These are phyloP conservation scores for Delitschia confertaspora DNA, from an alignment of 495 filamentous ascomycete species.

Conservation along the genomic window DNA sequence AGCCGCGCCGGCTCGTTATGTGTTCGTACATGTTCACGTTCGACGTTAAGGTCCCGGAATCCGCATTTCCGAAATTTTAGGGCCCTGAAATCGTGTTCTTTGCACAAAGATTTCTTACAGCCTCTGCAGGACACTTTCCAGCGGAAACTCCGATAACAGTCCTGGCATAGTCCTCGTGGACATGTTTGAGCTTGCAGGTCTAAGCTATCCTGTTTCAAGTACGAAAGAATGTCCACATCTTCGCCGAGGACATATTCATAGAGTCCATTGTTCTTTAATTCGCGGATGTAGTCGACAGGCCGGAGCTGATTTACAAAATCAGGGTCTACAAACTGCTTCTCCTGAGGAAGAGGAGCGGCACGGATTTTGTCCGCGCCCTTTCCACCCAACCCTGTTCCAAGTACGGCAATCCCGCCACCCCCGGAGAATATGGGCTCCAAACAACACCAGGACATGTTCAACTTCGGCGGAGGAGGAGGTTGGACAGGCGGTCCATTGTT, in stretches of 20 bases:
- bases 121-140: conserved; percentile 53
- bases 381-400: conserved; percentile 40
- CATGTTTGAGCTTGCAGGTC: conserved; percentile 44
- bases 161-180: conserved; percentile 51
- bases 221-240: conserved; percentile 28
- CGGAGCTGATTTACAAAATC: conserved; percentile 36
- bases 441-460: conserved; percentile 55
- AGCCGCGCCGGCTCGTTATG: conserved; percentile 20
- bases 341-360: conserved; percentile 48
- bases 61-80: conserved; percentile 53
- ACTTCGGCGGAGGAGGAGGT: conserved; percentile 33
- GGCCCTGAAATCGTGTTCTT: conserved; percentile 54
- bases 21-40: conserved; percentile 33
- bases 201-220: conserved; percentile 41
- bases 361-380: conserved; percentile 49
- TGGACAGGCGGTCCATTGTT: conserved; percentile 27
- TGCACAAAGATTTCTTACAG: conserved; percentile 51
- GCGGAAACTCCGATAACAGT: conserved; percentile 48
- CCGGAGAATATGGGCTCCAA: conserved; percentile 55
- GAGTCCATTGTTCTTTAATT: conserved; percentile 25
- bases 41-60: conserved; percentile 47
- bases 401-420: conserved; percentile 52
- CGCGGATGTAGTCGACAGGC: conserved; percentile 15
- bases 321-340: conserved; percentile 47
- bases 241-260: conserved; percentile 27